Percentiles rank a stretch among this genome's conserved stretches.
phyloP scores from a whole-genome alignment of 2,329 filamentous ascomycete species.

The Canariomyces notabilis region DNA sequence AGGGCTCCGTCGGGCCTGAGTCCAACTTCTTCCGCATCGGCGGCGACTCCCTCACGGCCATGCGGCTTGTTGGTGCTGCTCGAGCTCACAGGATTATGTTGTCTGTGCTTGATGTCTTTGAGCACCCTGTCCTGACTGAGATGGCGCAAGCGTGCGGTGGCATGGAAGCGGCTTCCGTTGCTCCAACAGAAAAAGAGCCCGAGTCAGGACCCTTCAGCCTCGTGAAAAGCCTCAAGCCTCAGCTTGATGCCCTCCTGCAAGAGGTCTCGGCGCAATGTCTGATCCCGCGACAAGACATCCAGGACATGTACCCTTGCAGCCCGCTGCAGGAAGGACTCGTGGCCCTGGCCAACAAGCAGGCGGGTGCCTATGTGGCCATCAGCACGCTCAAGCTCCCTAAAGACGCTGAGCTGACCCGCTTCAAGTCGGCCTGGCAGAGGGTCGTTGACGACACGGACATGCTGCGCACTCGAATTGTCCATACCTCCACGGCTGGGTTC shows the following conservation, averaged over 20 bases:
- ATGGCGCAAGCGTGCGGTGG: constrained; percentile 16
- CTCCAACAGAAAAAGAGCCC: background rate
- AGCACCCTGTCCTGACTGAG: constrained; percentile 17
- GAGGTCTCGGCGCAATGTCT: constrained; percentile 17
- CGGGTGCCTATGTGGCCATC: constrained; percentile 35
- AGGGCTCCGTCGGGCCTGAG: constrained; percentile 7
- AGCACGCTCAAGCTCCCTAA: constrained; percentile 24
- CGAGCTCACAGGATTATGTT: constrained; percentile 20
- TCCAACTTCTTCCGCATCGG: constrained; percentile 34
- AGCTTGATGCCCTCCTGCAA: constrained; percentile 10
- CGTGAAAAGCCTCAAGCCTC: constrained; percentile 2
- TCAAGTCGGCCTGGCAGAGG: constrained; percentile 29
- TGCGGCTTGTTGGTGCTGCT: constrained; percentile 40
- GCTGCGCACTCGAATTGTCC: constrained; percentile 22
- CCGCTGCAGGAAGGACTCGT: constrained; percentile 38
- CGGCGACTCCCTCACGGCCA: constrained; percentile 34
- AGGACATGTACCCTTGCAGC: constrained; percentile 38
- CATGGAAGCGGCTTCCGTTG: background rate
- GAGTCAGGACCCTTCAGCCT: constrained; percentile 17
- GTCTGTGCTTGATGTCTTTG: constrained; percentile 23
- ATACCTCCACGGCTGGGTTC: constrained; percentile 16
- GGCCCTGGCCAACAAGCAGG: constrained; percentile 31
- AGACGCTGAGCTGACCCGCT: constrained; percentile 20
- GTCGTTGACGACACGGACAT: constrained; percentile 19
- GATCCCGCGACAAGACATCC: constrained; percentile 12